Percentiles rank a stretch among this genome's conserved stretches.
phyloP scores from a whole-genome alignment of 1,139 yeast species.

The Yarrowia galli region DNA sequence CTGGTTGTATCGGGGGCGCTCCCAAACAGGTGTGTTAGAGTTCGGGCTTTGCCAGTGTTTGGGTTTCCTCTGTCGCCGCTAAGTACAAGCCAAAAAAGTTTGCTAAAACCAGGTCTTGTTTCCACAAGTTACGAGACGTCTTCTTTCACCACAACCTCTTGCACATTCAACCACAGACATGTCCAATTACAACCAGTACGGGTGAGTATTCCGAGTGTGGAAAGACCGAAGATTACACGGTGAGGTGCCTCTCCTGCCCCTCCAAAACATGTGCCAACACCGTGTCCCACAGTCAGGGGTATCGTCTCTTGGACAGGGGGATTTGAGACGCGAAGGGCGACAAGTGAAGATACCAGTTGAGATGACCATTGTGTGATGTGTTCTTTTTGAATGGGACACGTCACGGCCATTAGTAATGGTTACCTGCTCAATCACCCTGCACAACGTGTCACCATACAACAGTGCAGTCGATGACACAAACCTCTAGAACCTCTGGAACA shows the following conservation, averaged over 20 bases:
- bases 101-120: conserved; percentile 17
- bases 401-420: no score
- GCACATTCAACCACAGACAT: conserved; percentile 7
- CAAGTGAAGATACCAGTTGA: neutral
- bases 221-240: no score
- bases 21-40: neutral
- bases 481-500: neutral
- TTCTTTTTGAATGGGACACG: no score
- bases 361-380: neutral
- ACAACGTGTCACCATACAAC: conserved; percentile 10
- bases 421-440: no score
- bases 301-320: neutral
- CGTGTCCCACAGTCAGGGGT: conserved; percentile 1
- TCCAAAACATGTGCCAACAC: neutral
- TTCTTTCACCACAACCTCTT: conserved; percentile 1
- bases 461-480: neutral
- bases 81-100: conserved; percentile 29
- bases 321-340: neutral
- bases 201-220: conserved; percentile 2
- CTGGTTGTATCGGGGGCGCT: neutral
- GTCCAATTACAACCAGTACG: conserved; percentile 39
- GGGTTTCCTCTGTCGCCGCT: conserved; percentile 4
- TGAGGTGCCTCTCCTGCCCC: no score
- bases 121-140: conserved; percentile 4
- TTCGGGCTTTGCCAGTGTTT: conserved; percentile 5